Evolutionary conservation across 2,329 filamentous ascomycete genomes (phyloP), one percentile per base, ranked within the genome.

Genomic region (Neofusicoccum sp.): DNA sequence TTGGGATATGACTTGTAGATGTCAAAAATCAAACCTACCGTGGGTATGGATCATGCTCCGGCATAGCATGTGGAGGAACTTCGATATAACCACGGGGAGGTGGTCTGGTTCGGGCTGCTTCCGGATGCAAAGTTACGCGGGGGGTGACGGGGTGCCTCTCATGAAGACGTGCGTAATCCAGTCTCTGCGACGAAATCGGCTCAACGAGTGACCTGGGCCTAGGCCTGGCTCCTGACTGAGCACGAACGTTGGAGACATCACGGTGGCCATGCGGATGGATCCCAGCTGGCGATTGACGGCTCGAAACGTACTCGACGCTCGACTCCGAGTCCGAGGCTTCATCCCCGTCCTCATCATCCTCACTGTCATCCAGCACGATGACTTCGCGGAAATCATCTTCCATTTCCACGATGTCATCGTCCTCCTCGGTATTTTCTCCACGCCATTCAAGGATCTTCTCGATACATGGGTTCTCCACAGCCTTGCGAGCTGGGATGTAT

Each of bases 321-420:
- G 58, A 44, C 12, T 36, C 41, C 14, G 58, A 60, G 16, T 70
- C 65, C 24, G 65, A 68, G 9, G 65, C 62, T 14, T 58, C 33
- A 16, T 65, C 63, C 33, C 68, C 65, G 36, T 77, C 71, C 59
- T 73, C 75, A 58, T 76, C 69, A 47, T 76, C 76, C 44, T 84
- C 82, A 65, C 86, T 84, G 67, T 86, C 84, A 58, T 85, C 84
- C 60, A 87, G 82, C 58, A 87, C 81, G 65, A 88, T 86, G 61
- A 86, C 82, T 70, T 88, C 85, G 53, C 83, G 81, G 58, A 87
- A 84, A 31, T 85, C 82, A 65, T 87, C 84, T 68, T 87, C 84
- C 24, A 86, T 75, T 57, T 83, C 82, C 44, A 76, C 75, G 54
- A 76, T 76, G 30, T 77, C 68, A 69, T 80, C 74, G 70, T 83